Evolutionary conservation across 108 stramenopile genomes (phyloP).

Genomic region (Skeletonema menzelii): DNA sequence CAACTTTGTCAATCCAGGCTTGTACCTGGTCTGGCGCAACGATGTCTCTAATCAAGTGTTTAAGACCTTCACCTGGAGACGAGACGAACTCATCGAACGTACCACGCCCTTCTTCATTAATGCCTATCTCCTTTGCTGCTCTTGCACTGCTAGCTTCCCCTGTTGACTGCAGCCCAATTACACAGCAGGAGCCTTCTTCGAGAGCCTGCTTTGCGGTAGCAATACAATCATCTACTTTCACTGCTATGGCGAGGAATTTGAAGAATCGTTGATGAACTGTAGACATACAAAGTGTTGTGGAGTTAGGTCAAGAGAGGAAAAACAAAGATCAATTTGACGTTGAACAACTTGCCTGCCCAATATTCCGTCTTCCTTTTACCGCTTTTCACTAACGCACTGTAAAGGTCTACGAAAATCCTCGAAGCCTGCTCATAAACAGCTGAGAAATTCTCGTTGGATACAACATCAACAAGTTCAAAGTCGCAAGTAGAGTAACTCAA

Average conservation of each 20-base stretch:
- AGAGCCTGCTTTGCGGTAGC: slow-evolving; percentile 50
- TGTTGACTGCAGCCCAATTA: slow-evolving; percentile 73
- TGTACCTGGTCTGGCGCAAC: slow-evolving; percentile 30
- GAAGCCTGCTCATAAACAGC: slow-evolving; percentile 40
- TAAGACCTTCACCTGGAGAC: slow-evolving; percentile 30
- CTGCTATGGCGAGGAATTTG: slow-evolving; percentile 55
- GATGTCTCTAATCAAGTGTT: slow-evolving; percentile 2
- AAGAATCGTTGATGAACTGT: slow-evolving; percentile 67
- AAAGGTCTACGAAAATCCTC: slow-evolving; percentile 13
- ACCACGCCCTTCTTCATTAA: slow-evolving; percentile 19
- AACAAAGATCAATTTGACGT: too few relatives aligned
- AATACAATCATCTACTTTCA: slow-evolving; percentile 58
- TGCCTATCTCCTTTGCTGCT: slow-evolving; percentile 29
- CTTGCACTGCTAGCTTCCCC: slow-evolving; percentile 55
- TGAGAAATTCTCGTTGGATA: slow-evolving; percentile 44
- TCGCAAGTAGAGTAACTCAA: slow-evolving; percentile 12
- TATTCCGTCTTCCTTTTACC: not conserved
- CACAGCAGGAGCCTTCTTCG: slow-evolving; percentile 50
- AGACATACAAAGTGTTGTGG: too few relatives aligned
- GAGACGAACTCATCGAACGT: slow-evolving; percentile 28
- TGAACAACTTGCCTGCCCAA: slow-evolving; percentile 1
- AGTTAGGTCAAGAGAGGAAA: too few relatives aligned
- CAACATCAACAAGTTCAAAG: slow-evolving; percentile 41
- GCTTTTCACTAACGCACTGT: not conserved
- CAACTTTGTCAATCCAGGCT: slow-evolving; percentile 25